A percentile compares a stretch with the other conserved stretches of the same genome.
These are phyloP conservation scores for Diaporthe longicolla DNA, from an alignment of 2,329 filamentous ascomycete genomes.

Conservation along the genomic window DNA sequence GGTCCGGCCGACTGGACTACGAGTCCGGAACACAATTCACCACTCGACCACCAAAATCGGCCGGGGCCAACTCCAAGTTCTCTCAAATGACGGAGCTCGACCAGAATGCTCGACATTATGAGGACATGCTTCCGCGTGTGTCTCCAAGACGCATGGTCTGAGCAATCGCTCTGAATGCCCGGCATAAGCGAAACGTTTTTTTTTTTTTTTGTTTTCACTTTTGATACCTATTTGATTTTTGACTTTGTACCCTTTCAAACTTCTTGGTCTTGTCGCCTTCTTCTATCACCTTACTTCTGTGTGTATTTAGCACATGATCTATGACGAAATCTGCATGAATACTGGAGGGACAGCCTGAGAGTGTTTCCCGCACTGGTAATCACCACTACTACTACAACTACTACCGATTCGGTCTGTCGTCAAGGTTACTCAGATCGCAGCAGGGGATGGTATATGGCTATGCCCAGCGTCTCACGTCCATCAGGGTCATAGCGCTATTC, in stretches of 20 bases:
- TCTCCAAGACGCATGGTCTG: constrained; percentile 59
- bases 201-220: constrained; percentile 19
- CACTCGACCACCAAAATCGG: constrained; percentile 46
- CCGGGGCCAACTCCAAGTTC: constrained; percentile 35
- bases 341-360: constrained; percentile 9
- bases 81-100: constrained; percentile 60
- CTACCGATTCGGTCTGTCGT: not conserved
- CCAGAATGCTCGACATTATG: constrained; percentile 67
- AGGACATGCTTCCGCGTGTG: constrained; percentile 69
- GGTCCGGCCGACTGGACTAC: constrained; percentile 56
- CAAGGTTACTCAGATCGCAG: not conserved
- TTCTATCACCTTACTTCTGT: constrained; percentile 34
- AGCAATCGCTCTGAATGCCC: constrained; percentile 37
- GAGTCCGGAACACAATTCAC: constrained; percentile 56
- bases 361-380: not conserved
- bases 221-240: constrained; percentile 39
- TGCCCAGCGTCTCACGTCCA: not conserved
- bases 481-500: not conserved
- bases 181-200: constrained; percentile 24
- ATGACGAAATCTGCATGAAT: constrained; percentile 30
- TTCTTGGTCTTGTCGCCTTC: constrained; percentile 16
- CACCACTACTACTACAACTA: not conserved
- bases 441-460: not conserved
- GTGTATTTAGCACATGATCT: constrained; percentile 37
- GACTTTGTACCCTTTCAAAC: constrained; percentile 9